These are phyloP conservation scores for Mortierella polycephala DNA, from an alignment of 371 early-diverging fungal genomes.

Conservation along the genomic window DNA sequence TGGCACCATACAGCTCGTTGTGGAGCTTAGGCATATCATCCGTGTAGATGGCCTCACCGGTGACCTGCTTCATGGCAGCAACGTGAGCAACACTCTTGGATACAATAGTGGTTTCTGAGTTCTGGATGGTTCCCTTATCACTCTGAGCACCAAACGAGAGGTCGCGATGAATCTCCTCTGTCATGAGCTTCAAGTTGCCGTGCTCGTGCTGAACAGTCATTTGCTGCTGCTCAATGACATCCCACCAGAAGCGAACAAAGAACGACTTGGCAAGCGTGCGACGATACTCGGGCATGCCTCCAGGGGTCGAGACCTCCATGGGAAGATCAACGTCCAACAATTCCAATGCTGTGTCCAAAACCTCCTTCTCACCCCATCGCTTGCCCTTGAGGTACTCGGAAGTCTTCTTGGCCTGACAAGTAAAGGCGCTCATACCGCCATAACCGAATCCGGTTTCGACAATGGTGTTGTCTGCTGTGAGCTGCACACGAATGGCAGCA, in stretches of 20 bases:
- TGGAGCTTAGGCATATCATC: conserved; percentile 78
- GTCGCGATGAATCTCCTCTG: conserved; percentile 58
- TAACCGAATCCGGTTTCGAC: conserved; percentile 68
- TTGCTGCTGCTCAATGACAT: conserved; percentile 55
- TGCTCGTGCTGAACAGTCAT: conserved; percentile 43
- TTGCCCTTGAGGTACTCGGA: conserved; percentile 55
- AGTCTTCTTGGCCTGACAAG: conserved; percentile 60
- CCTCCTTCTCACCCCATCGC: conserved; percentile 60
- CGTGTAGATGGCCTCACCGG: conserved; percentile 81
- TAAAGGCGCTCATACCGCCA: conserved; percentile 81
- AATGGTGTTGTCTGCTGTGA: conserved; percentile 58
- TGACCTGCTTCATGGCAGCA: conserved; percentile 81
- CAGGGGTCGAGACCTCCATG: conserved; percentile 69
- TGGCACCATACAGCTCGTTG: conserved; percentile 70
- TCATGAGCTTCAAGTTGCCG: conserved; percentile 45
- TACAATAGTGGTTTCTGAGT: conserved; percentile 56
- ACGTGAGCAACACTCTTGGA: conserved; percentile 75
- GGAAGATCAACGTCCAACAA: conserved; percentile 65
- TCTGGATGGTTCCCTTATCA: conserved; percentile 49
- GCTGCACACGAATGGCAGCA: conserved; percentile 67
- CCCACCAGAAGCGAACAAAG: conserved; percentile 75
- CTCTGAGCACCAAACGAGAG: conserved; percentile 60
- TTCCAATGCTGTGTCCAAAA: conserved; percentile 57
- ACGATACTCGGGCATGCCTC: conserved; percentile 84
- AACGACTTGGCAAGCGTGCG: conserved; percentile 74